A percentile compares a stretch with the other conserved stretches of the same genome.
phyloP scores from a whole-genome alignment of 2,329 filamentous ascomycete genomes.

The Pseudogymnoascus sp. region DNA sequence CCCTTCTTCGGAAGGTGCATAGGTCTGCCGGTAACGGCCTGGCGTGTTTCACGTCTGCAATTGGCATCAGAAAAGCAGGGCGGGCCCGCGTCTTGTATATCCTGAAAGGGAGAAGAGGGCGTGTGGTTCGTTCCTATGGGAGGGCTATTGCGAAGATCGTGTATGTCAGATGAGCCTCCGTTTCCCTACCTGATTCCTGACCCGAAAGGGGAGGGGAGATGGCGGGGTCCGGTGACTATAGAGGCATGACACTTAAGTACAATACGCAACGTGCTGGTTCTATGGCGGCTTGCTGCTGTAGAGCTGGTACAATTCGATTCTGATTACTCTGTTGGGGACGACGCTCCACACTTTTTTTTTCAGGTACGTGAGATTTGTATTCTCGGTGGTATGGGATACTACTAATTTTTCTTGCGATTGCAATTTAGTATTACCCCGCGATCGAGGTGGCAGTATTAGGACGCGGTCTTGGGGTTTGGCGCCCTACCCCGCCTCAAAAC shows the following conservation, averaged over 20 bases:
- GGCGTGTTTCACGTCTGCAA: conserved; percentile 78
- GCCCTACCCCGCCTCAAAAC: background rate
- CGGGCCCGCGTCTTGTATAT: conserved; percentile 29
- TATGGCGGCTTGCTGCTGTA: conserved; percentile 7
- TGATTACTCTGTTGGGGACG: conserved; percentile 30
- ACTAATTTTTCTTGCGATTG: conserved; percentile 21
- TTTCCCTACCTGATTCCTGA: background rate
- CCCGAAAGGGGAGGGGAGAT: conserved; percentile 2
- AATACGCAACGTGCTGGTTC: conserved; percentile 74
- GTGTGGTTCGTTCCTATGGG: conserved; percentile 61
- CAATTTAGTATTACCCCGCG: background rate
- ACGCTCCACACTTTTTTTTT: conserved; percentile 24
- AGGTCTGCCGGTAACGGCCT: conserved; percentile 78
- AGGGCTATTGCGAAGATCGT: conserved; percentile 93
- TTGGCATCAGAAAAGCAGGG: conserved; percentile 89
- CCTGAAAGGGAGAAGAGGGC: conserved; percentile 28
- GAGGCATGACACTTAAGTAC: conserved; percentile 73
- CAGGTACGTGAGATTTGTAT: conserved; percentile 20
- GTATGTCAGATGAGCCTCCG: conserved; percentile 37
- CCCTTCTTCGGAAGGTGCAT: conserved; percentile 37
- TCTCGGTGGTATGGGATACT: conserved; percentile 24
- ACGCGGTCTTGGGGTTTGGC: no score
- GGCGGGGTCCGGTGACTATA: conserved; percentile 1
- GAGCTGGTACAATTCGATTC: conserved; percentile 32
- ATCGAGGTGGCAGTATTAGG: background rate